Base-by-base conservation (phyloP, 306 rosid species). In the Castanea sativa region DNA sequence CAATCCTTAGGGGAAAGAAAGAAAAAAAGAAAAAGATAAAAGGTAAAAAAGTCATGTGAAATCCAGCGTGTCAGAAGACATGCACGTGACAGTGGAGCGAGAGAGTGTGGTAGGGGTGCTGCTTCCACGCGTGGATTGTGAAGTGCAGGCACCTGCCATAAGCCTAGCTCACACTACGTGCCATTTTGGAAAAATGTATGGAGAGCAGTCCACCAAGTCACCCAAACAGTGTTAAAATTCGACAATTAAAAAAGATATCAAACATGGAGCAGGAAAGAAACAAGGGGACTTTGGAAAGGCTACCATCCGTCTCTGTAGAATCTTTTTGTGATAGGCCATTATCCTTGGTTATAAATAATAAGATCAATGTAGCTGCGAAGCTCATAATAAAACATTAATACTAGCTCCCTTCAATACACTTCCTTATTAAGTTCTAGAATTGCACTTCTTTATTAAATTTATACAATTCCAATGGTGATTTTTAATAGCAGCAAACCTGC, bases 131-230 rank as follows among this genome's bases (percentile, higher is more conserved):
- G 69, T 14, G 65, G 81, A 41, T 38, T 55, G 84, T 23, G 81
- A 20, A 77, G 71, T 21, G 76, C 84, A 76, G 76, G 63, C 80
- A 72, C 13, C 73, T 45, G 52, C 73, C 87, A 80, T 80, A 79
- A 72, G 84, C 65, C 29, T 38, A 3, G 63, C 78, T 8, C 16
- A 69, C 67, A 61, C 56, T 35, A 59, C 38, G 15, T 59, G 64
- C 69, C 77, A 75, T 58, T 49, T 69, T 0, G 20, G 77, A 52
- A 71, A 59, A 75, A 60, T 6, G 55, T 11, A 69, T 63, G 81
- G 77, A 33, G n/a, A 21, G n/a, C 5, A 53, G 52, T 25, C 60
- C 12, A 29, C 64, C 55, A 73, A 56, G 68, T 23, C 74, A 67
- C 45, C 80, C 21, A 5, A 43, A 23, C 38, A 55, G 45, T 41